These are phyloP conservation scores for Chlamydomonas incerta DNA, from an alignment of 139 green algal species.

Conservation along the genomic window DNA sequence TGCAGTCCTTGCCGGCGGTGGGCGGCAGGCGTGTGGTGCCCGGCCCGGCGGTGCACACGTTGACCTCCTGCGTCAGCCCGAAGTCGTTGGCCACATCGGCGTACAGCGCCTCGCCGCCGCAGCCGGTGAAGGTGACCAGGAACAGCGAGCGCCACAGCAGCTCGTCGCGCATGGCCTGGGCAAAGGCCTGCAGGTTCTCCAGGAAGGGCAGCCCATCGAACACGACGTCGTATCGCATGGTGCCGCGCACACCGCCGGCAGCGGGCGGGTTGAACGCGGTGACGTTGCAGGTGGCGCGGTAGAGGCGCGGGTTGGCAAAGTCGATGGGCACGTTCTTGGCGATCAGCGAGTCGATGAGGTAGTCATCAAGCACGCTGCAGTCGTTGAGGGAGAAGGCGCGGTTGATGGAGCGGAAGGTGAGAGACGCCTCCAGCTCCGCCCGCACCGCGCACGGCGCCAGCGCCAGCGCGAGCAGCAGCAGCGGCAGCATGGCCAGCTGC, in stretches of 20 bases:
- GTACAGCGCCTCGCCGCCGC: constrained; percentile 9
- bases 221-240: neutral
- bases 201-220: constrained; percentile 3
- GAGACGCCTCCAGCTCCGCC: neutral
- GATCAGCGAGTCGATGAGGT: neutral
- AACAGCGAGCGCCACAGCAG: constrained; percentile 24
- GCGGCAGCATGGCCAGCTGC: too few relatives aligned
- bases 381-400: neutral
- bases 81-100: neutral
- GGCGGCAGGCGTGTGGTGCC: neutral
- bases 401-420: constrained; percentile 12
- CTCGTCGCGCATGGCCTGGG: neutral
- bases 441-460: neutral
- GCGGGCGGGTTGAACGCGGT: neutral
- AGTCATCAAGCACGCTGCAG: neutral
- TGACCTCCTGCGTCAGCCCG: neutral
- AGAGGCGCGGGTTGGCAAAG: neutral
- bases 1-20: neutral
- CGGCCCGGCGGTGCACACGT: neutral
- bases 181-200: constrained; percentile 1
- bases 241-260: neutral
- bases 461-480: too few relatives aligned
- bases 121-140: neutral
- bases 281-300: neutral
- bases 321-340: constrained; percentile 14